phyloP scores from a whole-genome alignment of 2,329 filamentous ascomycete genomes.

The Aspergillus bombycis region DNA sequence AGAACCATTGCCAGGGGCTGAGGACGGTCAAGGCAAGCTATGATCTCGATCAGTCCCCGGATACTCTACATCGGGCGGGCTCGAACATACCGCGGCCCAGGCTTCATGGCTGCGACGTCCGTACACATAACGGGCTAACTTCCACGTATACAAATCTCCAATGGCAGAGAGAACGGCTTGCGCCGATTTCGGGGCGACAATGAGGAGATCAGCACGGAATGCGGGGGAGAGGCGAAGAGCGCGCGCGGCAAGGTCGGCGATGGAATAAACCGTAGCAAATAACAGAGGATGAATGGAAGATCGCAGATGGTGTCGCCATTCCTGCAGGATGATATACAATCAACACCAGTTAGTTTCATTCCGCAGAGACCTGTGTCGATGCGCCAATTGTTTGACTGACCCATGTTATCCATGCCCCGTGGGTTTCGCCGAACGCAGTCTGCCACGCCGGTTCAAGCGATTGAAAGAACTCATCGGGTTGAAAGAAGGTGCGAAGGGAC shows the following conservation, averaged over 20 bases:
- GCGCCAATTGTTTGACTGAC: constrained; percentile 55
- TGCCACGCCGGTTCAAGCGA: constrained; percentile 93
- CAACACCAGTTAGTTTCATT: neutral
- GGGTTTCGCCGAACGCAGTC: constrained; percentile 74
- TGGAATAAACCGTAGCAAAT: constrained; percentile 75
- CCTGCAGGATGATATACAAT: constrained; percentile 55
- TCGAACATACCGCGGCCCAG: constrained; percentile 65
- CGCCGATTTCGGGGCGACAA: constrained; percentile 71
- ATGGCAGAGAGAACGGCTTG: constrained; percentile 79
- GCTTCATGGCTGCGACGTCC: constrained; percentile 65
- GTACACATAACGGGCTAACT: constrained; percentile 73
- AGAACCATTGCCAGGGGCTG: constrained; percentile 97
- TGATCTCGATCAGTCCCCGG: constrained; percentile 23
- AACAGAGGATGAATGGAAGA: constrained; percentile 89
- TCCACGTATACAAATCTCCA: constrained; percentile 87
- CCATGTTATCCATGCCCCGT: constrained; percentile 94
- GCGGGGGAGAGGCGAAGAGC: constrained; percentile 58
- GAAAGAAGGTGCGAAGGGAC: constrained; percentile 85
- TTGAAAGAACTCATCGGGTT: constrained; percentile 97
- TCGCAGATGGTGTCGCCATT: constrained; percentile 87
- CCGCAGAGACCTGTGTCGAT: neutral
- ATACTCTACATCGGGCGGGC: neutral
- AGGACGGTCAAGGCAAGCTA: constrained; percentile 71
- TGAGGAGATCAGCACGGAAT: constrained; percentile 66
- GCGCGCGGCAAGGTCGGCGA: constrained; percentile 60